These are phyloP conservation scores for Aspergillus luchuensis DNA, from an alignment of 2,329 filamentous ascomycete genomes.

Conservation along the genomic window DNA sequence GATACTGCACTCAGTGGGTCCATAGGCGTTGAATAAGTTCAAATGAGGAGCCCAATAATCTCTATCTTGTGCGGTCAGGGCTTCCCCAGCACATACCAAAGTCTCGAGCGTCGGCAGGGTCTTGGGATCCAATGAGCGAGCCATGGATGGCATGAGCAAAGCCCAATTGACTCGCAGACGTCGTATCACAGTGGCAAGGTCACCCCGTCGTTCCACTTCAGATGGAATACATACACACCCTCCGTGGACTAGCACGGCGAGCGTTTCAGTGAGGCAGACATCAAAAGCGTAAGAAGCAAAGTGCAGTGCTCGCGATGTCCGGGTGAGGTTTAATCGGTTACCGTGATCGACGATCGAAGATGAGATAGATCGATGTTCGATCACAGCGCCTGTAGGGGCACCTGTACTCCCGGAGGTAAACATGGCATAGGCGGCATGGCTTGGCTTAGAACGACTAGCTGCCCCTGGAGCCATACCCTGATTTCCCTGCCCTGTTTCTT, in stretches of 20 bases:
- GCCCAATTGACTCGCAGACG: too few species aligned
- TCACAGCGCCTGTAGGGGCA: rapidly evolving
- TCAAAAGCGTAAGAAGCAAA: background rate
- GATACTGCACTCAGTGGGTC: constrained; percentile 36
- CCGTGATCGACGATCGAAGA: background rate
- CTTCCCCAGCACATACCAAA: background rate
- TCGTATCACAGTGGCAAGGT: too few species aligned
- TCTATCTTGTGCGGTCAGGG: too few species aligned
- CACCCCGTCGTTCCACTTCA: too few species aligned
- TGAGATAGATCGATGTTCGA: background rate
- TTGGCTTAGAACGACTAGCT: background rate
- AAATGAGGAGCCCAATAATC: background rate
- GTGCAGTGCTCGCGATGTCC: rapidly evolving
- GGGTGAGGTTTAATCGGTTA: background rate
- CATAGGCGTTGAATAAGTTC: constrained; percentile 19
- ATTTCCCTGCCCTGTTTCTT: too few species aligned
- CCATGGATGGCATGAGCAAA: too few species aligned
- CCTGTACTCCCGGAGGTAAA: background rate
- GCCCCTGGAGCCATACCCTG: background rate
- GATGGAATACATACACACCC: too few species aligned
- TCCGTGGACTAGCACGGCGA: too few species aligned
- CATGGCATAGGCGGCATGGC: background rate
- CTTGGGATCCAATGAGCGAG: too few species aligned
- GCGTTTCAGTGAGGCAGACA: too few species aligned
- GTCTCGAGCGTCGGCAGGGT: too few species aligned